These are phyloP conservation scores for Shiraia sp. DNA, from an alignment of 2,329 filamentous ascomycete species.

Conservation along the genomic window DNA sequence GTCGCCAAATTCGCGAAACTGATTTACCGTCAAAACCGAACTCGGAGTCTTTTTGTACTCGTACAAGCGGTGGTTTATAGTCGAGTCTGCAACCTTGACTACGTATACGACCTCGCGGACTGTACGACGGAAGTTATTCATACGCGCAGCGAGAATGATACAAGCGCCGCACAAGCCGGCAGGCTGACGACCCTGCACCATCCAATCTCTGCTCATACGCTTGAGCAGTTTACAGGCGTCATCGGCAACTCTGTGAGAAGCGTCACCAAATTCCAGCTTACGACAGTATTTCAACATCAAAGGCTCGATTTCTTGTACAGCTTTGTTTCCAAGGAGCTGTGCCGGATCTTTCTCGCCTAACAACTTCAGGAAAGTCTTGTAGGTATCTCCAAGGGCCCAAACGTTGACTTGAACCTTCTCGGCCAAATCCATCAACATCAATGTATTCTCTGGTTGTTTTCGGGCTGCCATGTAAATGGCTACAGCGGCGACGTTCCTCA, in stretches of 20 bases:
- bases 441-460: constrained; percentile 74
- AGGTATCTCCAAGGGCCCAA: constrained; percentile 86
- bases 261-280: constrained; percentile 85
- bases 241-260: constrained; percentile 80
- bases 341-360: constrained; percentile 65
- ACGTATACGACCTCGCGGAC: constrained; percentile 96
- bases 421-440: constrained; percentile 95
- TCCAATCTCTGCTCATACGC: constrained; percentile 97
- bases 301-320: constrained; percentile 79
- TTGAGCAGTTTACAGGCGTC: constrained; percentile 86
- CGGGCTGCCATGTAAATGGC: constrained; percentile 89
- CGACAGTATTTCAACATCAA: constrained; percentile 89
- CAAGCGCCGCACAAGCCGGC: constrained; percentile 94
- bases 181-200: constrained; percentile 89
- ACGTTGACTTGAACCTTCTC: constrained; percentile 86
- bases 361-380: constrained; percentile 76
- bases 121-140: constrained; percentile 96
- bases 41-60: constrained; percentile 90
- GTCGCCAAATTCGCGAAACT: constrained; percentile 75
- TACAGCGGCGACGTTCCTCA: constrained; percentile 84
- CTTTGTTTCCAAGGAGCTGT: constrained; percentile 40
- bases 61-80: constrained; percentile 85
- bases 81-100: constrained; percentile 93
- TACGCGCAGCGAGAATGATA: constrained; percentile 89
- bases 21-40: constrained; percentile 81